Evolutionary conservation across 805 yeast species (phyloP).

Genomic region (Dipodascopsis uninucleata): DNA sequence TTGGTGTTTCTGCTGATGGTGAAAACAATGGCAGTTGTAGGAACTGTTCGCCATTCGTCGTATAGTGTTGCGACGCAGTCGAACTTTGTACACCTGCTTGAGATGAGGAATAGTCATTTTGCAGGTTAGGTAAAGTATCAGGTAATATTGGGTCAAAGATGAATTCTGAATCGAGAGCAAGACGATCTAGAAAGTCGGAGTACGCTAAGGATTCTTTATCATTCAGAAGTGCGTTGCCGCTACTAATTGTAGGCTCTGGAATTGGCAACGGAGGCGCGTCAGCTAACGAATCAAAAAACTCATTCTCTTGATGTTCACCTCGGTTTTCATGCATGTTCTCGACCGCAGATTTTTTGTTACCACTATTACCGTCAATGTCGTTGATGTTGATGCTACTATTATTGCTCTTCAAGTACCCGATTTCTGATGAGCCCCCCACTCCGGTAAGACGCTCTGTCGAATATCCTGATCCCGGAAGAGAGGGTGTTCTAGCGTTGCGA

Average conservation of each 20-base stretch:
- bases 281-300: too few species aligned
- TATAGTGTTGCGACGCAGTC: constrained; percentile 3
- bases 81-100: background rate
- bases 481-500: too few species aligned
- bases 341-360: too few species aligned
- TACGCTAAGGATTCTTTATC: constrained; percentile 34
- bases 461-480: too few species aligned
- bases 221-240: constrained; percentile 27
- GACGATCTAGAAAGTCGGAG: constrained; percentile 33
- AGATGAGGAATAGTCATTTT: background rate
- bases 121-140: constrained; percentile 19
- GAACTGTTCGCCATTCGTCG: too few species aligned
- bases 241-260: constrained; percentile 3
- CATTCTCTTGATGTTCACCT: too few species aligned
- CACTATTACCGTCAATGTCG: too few species aligned
- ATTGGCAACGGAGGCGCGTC: constrained; percentile 14
- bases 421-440: too few species aligned
- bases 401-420: too few species aligned
- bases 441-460: too few species aligned
- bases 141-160: constrained; percentile 34
- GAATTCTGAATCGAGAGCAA: constrained; percentile 34
- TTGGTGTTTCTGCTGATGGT: constrained; percentile 3
- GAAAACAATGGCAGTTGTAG: constrained; percentile 9
- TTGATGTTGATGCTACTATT: too few species aligned
- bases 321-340: too few species aligned